phyloP scores from a whole-genome alignment of 2,329 filamentous ascomycete species.

The Phialophora expanda region DNA sequence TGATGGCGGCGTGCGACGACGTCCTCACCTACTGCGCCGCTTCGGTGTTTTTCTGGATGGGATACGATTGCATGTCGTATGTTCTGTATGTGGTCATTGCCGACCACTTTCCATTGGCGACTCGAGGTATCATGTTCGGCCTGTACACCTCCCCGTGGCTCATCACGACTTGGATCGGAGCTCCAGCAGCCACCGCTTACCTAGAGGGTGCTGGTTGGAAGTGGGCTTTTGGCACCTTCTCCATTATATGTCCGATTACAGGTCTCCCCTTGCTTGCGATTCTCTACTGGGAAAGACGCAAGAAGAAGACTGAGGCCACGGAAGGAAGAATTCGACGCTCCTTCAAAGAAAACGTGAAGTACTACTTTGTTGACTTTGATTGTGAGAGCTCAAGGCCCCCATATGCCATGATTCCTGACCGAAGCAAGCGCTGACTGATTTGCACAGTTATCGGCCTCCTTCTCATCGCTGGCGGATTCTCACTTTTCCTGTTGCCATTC shows the following conservation, averaged over 20 bases:
- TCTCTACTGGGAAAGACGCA: too few relatives aligned
- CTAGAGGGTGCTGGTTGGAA: conserved; percentile 36
- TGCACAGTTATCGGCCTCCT: too few relatives aligned
- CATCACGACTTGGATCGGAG: conserved; percentile 1
- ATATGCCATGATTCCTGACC: too few relatives aligned
- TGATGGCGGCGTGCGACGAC: conserved; percentile 65
- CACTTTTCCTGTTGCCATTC: conserved; percentile 65
- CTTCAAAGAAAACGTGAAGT: too few relatives aligned
- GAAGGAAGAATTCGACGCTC: too few relatives aligned
- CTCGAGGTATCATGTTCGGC: conserved; percentile 32
- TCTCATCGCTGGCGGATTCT: too few relatives aligned
- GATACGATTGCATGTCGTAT: conserved; percentile 39
- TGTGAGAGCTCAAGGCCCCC: too few relatives aligned
- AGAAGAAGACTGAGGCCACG: too few relatives aligned
- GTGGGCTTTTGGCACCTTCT: conserved; percentile 39
- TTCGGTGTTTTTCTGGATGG: conserved; percentile 60
- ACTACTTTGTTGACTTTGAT: too few relatives aligned
- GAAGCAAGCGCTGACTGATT: too few relatives aligned
- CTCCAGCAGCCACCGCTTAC: conserved; percentile 29
- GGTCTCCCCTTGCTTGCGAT: too few relatives aligned
- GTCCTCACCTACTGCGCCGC: conserved; percentile 66
- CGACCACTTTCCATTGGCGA: conserved; percentile 44
- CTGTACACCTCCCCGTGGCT: conserved; percentile 40
- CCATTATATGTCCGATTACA: conserved; percentile 46
- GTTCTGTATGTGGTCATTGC: conserved; percentile 40